Percentiles rank a stretch among this genome's conserved stretches.
phyloP scores from a whole-genome alignment of 2,329 filamentous ascomycete species.

The Microsporum canis region DNA sequence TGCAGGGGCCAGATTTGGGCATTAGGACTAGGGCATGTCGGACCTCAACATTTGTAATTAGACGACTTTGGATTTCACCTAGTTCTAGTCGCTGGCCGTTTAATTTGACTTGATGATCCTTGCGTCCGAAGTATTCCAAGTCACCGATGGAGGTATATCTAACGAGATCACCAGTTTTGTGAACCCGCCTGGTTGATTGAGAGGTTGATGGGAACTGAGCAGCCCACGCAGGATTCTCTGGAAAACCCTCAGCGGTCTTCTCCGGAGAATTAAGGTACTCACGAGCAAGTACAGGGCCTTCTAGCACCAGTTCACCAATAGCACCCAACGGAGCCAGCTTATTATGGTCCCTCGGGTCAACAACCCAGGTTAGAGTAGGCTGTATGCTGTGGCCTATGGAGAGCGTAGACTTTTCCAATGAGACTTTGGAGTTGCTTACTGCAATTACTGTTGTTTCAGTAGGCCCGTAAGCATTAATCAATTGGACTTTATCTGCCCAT shows the following conservation, averaged over 20 bases:
- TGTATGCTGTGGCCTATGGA: slow-evolving; percentile 10
- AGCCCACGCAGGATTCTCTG: slow-evolving; percentile 10
- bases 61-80: slow-evolving; percentile 36
- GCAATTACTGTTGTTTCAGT: slow-evolving; percentile 44
- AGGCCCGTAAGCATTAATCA: slow-evolving; percentile 74
- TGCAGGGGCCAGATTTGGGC: slow-evolving; percentile 33
- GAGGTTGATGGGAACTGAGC: background rate
- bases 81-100: slow-evolving; percentile 55
- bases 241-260: slow-evolving; percentile 12
- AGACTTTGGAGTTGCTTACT: slow-evolving; percentile 8
- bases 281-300: slow-evolving; percentile 11
- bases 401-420: slow-evolving; percentile 8
- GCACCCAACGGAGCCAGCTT: slow-evolving; percentile 11
- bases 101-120: slow-evolving; percentile 56
- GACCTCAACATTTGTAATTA: slow-evolving; percentile 24
- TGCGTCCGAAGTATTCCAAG: slow-evolving; percentile 42
- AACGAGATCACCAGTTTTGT: slow-evolving; percentile 15
- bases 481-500: slow-evolving; percentile 52
- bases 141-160: slow-evolving; percentile 26
- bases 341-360: slow-evolving; percentile 11
- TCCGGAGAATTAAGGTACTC: slow-evolving; percentile 11
- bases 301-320: slow-evolving; percentile 12
- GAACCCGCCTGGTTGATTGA: slow-evolving; percentile 8
- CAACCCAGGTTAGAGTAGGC: slow-evolving; percentile 10
- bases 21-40: slow-evolving; percentile 35